Conservation (phyloP, 2,329 filamentous ascomycete species). For the Pyrenophora teres region DNA sequence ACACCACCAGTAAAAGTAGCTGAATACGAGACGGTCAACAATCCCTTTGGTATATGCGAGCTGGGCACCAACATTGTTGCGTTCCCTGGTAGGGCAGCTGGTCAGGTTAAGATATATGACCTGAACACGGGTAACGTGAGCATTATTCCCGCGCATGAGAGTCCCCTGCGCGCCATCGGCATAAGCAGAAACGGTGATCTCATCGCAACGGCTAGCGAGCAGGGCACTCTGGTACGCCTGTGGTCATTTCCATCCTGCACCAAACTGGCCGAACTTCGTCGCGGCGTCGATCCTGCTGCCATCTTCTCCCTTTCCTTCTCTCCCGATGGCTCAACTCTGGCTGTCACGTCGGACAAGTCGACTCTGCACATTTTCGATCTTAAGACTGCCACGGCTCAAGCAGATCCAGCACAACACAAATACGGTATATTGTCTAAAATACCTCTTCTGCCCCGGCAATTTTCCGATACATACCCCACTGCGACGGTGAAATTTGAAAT, state of each 20-base stretch:
- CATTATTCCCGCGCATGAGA: slow-evolving; percentile 89
- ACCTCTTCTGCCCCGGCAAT: slow-evolving; percentile 81
- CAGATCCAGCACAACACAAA: slow-evolving; percentile 55
- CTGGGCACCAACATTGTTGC: slow-evolving; percentile 74
- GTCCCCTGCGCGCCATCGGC: slow-evolving; percentile 75
- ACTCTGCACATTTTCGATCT: slow-evolving; percentile 95
- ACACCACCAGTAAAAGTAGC: slow-evolving; percentile 72
- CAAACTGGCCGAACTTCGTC: slow-evolving; percentile 79
- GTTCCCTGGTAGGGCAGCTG: slow-evolving; percentile 84
- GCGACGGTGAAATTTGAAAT: slow-evolving; percentile 80
- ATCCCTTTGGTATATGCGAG: slow-evolving; percentile 78
- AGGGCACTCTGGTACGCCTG: slow-evolving; percentile 86
- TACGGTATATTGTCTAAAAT: slow-evolving; percentile 86
- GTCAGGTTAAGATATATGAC: slow-evolving; percentile 88
- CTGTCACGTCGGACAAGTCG: slow-evolving; percentile 94
- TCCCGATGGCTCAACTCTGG: slow-evolving; percentile 76
- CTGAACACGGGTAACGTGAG: slow-evolving; percentile 79
- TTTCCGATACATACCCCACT: slow-evolving; percentile 89
- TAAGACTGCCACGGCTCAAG: slow-evolving; percentile 46
- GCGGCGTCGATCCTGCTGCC: slow-evolving; percentile 84
- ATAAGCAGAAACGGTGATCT: slow-evolving; percentile 80
- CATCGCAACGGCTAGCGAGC: slow-evolving; percentile 88
- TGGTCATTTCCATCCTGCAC: slow-evolving; percentile 82
- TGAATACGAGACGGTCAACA: slow-evolving; percentile 84
- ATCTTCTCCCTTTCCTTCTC: slow-evolving; percentile 90